A percentile compares a stretch with the other conserved stretches of the same genome.
These are phyloP conservation scores for Caloboletus inedulis DNA, from an alignment of 1,284 basidiomycete genomes.

Conservation along the genomic window DNA sequence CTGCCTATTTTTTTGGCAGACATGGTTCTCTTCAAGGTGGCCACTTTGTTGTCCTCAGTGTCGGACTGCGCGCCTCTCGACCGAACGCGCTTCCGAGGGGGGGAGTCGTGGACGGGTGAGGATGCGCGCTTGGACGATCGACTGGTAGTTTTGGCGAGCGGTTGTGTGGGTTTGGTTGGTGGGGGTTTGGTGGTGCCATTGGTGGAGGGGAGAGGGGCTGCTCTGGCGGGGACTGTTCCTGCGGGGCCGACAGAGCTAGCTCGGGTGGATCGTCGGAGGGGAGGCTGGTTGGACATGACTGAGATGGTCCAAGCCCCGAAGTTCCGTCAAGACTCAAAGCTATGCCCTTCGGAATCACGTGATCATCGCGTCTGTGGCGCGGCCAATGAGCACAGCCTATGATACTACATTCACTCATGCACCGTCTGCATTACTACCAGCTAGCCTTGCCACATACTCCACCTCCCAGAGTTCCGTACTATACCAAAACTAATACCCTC, in stretches of 20 bases:
- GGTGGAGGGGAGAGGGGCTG: slow-evolving; percentile 27
- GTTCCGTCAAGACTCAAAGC: not conserved
- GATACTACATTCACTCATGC: slow-evolving; percentile 8
- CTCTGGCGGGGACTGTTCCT: slow-evolving; percentile 27
- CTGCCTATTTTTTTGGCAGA: slow-evolving; percentile 33
- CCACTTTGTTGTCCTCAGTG: slow-evolving; percentile 24
- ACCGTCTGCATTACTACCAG: slow-evolving; percentile 5
- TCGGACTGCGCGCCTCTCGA: slow-evolving; percentile 31
- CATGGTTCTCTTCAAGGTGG: slow-evolving; percentile 18
- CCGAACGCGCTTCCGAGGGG: slow-evolving; percentile 45
- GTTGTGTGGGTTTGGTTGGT: slow-evolving; percentile 33
- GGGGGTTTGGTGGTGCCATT: slow-evolving; percentile 22
- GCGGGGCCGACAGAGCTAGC: slow-evolving; percentile 42
- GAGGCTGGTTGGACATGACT: slow-evolving; percentile 32
- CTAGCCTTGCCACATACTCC: not conserved
- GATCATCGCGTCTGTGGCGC: slow-evolving; percentile 25
- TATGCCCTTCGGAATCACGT: slow-evolving; percentile 17
- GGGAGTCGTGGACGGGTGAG: slow-evolving; percentile 30
- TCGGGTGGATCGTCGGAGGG: slow-evolving; percentile 51
- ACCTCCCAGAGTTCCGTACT: slow-evolving; percentile 10
- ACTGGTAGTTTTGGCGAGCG: slow-evolving; percentile 18
- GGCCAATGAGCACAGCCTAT: slow-evolving; percentile 20
- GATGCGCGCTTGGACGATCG: slow-evolving; percentile 41
- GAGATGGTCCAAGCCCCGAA: not conserved
- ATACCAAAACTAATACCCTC: not conserved